Evolutionary conservation across 2,329 filamentous ascomycete genomes (phyloP), one percentile per base, ranked within the genome.

Genomic region (Botrytis deweyae): DNA sequence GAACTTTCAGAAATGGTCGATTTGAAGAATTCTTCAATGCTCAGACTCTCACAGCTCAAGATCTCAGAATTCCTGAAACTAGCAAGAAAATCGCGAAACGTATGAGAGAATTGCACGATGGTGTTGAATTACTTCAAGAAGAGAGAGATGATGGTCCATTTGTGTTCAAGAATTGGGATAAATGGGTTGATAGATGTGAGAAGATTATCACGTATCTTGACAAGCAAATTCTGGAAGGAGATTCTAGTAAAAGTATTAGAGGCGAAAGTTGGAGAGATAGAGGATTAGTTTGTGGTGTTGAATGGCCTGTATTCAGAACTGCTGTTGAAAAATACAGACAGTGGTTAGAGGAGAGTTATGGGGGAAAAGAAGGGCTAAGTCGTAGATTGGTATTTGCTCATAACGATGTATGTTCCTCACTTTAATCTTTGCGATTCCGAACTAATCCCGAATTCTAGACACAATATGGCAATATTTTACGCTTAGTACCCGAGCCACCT

Each of bases 391-490:
- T 98, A 0, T 99, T 99, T 86, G 93, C 94, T n/a, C 96, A 99
- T 82, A 98, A 97, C 80, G 96, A 99, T 87, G 94, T 97, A 83
- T 85, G 92, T 83, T 20, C 68, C 12, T 22, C 46, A 59, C 25
- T 29, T 52, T 61, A 42, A 29, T 65, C 63, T 16, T 49, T 55
- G n/a, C 64, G 40, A 64, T 74, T 76, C 70, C 78, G 46, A 62
- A 68, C 71, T 72, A 25, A 72, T 44, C 42, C 9, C 14, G 5
- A 36, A 36, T 29, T 46, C 36, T 75, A 97, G 94, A 97, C 96
- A 7, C 96, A 99, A 90, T 98, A 99, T 80, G 96, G 96, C 76
- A 99, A 99, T 81, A 96, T 99, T 76, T 89, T 99, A 68, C 93
- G 95, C 55, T 83, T 91, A 68, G 85, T 86, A 4, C 88, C 90